Base-by-base conservation (phyloP, 352 stramenopile genomes). In the Phytophthora syringae region DNA sequence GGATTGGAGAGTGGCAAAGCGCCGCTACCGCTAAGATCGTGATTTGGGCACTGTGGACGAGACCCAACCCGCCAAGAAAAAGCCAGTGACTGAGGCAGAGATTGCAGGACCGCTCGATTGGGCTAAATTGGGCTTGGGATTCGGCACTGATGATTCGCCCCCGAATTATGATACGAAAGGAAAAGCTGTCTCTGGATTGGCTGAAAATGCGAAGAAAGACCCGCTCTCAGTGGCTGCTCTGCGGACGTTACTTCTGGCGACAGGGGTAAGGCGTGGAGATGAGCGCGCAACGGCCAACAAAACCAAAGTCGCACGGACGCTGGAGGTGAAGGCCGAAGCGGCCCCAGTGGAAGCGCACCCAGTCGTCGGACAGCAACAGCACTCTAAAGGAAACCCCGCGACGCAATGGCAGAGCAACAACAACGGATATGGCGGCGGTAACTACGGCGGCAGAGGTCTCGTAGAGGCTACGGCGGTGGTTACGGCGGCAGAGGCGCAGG, bases 261-360 rank as follows among this genome's bases (percentile, higher is more conserved):
- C 45, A 1, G 45, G 45, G 7, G 1, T 52, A 39, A 25, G 27
- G 10, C 45, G 16, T 1, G 45, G 39, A n/a, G 12, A 52, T 10
- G 27, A 9, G 27, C 27, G 9, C 24, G 16, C 25, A 13, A 15
- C 45, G 24, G 1, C 45, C 5, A 39, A 7, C 10, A 52, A 52
- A 52, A 5, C 45, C 11, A 52, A 52, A 27, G 45, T 52, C 3
- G 12, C 45, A 2, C 11, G 45, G 7, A 15, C 45, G 0, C 7
- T 52, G 25, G 45, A 52, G 20, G 25, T 52, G 45, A 52, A 39
- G n/a, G n/a, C n/a, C n/a, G n/a, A n/a, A n/a, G n/a, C n/a, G n/a
- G n/a, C n/a, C n/a, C n/a, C n/a, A n/a, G n/a, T n/a, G n/a, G n/a
- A n/a, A n/a, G n/a, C n/a, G n/a, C n/a, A n/a, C n/a, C n/a, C n/a